Conservation (phyloP, 805 yeast species). For the Candida tibetensis region DNA sequence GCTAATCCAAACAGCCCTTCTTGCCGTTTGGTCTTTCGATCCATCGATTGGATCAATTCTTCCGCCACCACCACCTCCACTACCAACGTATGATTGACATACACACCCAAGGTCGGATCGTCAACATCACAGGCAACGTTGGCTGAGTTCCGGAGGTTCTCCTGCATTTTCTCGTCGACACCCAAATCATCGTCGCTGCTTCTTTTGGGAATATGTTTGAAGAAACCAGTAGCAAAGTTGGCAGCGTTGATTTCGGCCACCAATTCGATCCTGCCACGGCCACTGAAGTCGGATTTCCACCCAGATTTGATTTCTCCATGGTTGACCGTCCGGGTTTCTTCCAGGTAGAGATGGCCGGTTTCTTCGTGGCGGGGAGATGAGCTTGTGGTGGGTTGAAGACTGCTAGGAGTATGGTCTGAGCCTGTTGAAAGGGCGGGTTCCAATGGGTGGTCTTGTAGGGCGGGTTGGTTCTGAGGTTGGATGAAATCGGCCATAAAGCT, state of each 20-base stretch:
- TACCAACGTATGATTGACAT: slow-evolving; percentile 70
- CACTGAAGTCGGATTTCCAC: slow-evolving; percentile 90
- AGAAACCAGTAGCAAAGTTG: slow-evolving; percentile 52
- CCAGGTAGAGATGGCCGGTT: slow-evolving; percentile 47
- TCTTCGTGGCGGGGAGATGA: slow-evolving; percentile 15
- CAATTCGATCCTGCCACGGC: slow-evolving; percentile 74
- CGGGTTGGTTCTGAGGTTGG: not conserved
- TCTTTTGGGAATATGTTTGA: slow-evolving; percentile 41
- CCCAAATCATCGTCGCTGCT: slow-evolving; percentile 37
- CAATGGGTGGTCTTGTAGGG: slow-evolving; percentile 1
- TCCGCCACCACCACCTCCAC: slow-evolving; percentile 95
- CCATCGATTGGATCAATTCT: slow-evolving; percentile 55
- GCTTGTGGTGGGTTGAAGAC: slow-evolving; percentile 12
- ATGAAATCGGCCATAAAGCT: slow-evolving; percentile 28
- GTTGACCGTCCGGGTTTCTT: slow-evolving; percentile 70
- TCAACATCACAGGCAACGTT: slow-evolving; percentile 76
- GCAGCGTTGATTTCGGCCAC: slow-evolving; percentile 67
- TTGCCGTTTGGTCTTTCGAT: slow-evolving; percentile 9
- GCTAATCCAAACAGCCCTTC: slow-evolving; percentile 15
- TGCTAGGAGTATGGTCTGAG: slow-evolving; percentile 24
- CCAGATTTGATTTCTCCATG: slow-evolving; percentile 85
- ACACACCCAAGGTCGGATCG: slow-evolving; percentile 77
- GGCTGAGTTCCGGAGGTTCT: slow-evolving; percentile 36
- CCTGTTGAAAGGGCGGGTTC: slow-evolving; percentile 7
- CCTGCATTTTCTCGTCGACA: slow-evolving; percentile 7